These are phyloP conservation scores for Globisporangium cystogenes DNA, from an alignment of 352 stramenopile species.

Conservation along the genomic window DNA sequence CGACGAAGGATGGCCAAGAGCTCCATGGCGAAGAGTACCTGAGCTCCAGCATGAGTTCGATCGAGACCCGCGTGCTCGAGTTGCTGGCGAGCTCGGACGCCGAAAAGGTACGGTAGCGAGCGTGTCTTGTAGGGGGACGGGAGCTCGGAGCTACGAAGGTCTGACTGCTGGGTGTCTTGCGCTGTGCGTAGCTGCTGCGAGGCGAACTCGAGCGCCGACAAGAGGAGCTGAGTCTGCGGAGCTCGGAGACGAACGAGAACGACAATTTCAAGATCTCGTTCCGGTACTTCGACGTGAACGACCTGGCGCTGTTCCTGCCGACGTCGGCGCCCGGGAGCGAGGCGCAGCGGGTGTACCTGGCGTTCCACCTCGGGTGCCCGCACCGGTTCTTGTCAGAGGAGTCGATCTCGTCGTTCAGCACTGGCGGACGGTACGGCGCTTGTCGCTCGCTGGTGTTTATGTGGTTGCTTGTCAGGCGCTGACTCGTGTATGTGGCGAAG, in stretches of 20 bases:
- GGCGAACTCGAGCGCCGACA: constrained; percentile 48
- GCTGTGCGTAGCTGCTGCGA: constrained; percentile 30
- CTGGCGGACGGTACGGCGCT: constrained; percentile 61
- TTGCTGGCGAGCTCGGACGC: constrained; percentile 50
- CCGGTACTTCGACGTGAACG: constrained; percentile 74
- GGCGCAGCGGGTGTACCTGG: constrained; percentile 74
- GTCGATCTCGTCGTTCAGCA: constrained; percentile 86
- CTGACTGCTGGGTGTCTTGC: neutral
- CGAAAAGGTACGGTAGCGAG: no score
- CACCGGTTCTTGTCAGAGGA: constrained; percentile 85
- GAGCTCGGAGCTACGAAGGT: no score
- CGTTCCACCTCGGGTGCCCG: constrained; percentile 81
- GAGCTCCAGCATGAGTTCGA: constrained; percentile 31
- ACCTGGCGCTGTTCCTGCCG: constrained; percentile 79
- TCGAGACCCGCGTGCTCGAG: constrained; percentile 55
- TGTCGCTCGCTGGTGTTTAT: constrained; percentile 8
- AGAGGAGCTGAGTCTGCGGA: constrained; percentile 56
- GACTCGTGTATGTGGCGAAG: constrained; percentile 19
- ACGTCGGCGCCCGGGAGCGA: constrained; percentile 77
- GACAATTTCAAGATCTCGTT: constrained; percentile 87
- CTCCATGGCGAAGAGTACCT: constrained; percentile 38
- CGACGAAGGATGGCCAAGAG: constrained; percentile 18
- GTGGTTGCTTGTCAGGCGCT: neutral
- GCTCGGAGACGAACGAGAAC: constrained; percentile 46
- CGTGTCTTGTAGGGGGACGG: no score